phyloP scores from a whole-genome alignment of 805 yeast genomes.

The Candida golubevii region DNA sequence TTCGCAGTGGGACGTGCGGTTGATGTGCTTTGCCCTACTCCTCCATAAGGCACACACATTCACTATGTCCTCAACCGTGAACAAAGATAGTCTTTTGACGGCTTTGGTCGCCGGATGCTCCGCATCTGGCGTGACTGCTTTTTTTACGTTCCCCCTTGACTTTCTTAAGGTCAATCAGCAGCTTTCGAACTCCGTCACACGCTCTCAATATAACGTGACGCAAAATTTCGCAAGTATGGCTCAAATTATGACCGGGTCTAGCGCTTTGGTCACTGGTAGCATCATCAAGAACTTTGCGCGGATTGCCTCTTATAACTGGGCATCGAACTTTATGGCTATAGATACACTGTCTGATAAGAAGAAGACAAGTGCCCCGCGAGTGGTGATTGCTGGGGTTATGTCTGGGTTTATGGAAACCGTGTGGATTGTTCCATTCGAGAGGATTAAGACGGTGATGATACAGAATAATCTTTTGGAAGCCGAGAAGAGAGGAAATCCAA shows the following conservation, averaged over 20 bases:
- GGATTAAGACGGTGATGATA: constrained; percentile 73
- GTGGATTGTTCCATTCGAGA: constrained; percentile 88
- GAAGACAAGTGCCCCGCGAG: constrained; percentile 71
- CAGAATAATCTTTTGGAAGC: constrained; percentile 48
- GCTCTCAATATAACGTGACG: constrained; percentile 31
- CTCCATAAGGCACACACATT: not conserved
- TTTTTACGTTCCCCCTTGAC: constrained; percentile 68
- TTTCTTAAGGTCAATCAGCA: constrained; percentile 63
- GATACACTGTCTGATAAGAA: constrained; percentile 40
- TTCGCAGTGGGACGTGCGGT: too few species aligned
- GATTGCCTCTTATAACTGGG: constrained; percentile 69
- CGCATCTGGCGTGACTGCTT: constrained; percentile 60
- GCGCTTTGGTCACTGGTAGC: constrained; percentile 72
- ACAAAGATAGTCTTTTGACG: constrained; percentile 42
- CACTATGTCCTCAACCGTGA: constrained; percentile 8
- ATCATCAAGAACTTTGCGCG: constrained; percentile 70
- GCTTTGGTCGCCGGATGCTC: constrained; percentile 58
- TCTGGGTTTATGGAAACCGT: constrained; percentile 81
- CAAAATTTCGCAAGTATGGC: constrained; percentile 31
- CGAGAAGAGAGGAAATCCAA: constrained; percentile 19
- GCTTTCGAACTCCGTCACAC: constrained; percentile 42
- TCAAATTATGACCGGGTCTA: constrained; percentile 54
- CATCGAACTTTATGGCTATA: constrained; percentile 61
- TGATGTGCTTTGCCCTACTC: too few species aligned
- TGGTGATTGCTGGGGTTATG: constrained; percentile 78